A percentile compares a stretch with the other conserved stretches of the same genome.
Conservation (phyloP, 306 rosid genomes). For the Fragaria iinumae region DNA sequence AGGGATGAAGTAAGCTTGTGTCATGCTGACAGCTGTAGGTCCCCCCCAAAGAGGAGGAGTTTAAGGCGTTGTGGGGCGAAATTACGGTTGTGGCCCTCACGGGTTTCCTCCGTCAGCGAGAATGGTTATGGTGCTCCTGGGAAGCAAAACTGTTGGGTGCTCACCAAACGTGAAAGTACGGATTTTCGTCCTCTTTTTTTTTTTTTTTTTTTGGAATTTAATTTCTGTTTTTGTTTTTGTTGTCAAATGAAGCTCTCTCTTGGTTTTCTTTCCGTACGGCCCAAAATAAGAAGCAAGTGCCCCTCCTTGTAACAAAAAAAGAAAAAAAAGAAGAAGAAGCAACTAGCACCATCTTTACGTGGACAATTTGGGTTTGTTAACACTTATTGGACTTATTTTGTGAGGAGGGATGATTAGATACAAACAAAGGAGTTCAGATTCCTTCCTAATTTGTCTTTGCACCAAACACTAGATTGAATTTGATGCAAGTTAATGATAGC, state of each 20-base stretch:
- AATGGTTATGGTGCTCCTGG: constrained; percentile 14
- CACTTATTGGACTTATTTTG: not conserved
- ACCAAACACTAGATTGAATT: too few relatives aligned
- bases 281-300: not conserved
- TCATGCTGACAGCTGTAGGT: constrained; percentile 41
- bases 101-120: not conserved
- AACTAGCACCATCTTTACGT: not conserved
- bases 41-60: not conserved
- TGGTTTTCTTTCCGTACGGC: not conserved
- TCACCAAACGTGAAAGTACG: constrained; percentile 16
- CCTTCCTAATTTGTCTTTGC: not conserved
- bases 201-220: not conserved
- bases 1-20: constrained; percentile 37
- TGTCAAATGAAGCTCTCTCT: not conserved
- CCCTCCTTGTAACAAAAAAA: too few relatives aligned
- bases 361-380: not conserved
- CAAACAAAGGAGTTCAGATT: not conserved
- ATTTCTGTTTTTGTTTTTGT: not conserved
- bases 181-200: not conserved
- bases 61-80: not conserved
- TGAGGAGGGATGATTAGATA: not conserved
- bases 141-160: constrained; percentile 23
- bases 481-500: not conserved
- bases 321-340: not conserved
- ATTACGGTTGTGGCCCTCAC: constrained; percentile 24